A percentile compares a stretch with the other conserved stretches of the same genome.
phyloP scores from a whole-genome alignment of 345 rosid genomes.

The Erucastrum elatum region DNA sequence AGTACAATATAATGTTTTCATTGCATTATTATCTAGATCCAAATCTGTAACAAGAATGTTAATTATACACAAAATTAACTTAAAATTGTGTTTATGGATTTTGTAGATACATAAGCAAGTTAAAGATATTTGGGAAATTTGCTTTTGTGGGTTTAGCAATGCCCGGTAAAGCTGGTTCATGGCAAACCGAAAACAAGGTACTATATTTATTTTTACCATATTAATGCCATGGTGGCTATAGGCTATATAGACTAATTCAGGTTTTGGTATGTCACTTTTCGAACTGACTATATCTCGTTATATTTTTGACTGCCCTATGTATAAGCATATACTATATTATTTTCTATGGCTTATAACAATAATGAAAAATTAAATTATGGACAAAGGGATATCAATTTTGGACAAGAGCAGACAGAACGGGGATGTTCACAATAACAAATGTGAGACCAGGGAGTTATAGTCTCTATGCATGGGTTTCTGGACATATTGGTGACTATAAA shows the following conservation, averaged over 20 bases:
- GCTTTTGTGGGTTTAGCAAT: constrained; percentile 83
- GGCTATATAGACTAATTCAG: neutral
- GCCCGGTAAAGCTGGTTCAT: constrained; percentile 76
- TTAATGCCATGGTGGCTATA: neutral
- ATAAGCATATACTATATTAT: too few species aligned
- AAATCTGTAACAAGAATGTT: neutral
- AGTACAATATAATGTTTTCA: neutral
- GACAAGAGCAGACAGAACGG: constrained; percentile 54
- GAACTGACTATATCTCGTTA: neutral
- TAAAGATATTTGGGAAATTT: constrained; percentile 36
- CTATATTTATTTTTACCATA: neutral
- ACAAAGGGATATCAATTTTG: constrained; percentile 89
- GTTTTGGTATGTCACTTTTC: neutral
- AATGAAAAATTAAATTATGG: neutral
- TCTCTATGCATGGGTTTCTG: constrained; percentile 74
- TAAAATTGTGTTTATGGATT: neutral
- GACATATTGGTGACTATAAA: constrained; percentile 67
- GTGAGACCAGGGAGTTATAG: constrained; percentile 61
- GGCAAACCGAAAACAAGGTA: constrained; percentile 85
- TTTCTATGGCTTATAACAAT: neutral
- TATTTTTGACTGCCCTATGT: too few species aligned
- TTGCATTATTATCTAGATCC: neutral
- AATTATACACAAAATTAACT: neutral
- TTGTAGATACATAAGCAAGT: constrained; percentile 42
- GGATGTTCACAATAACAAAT: constrained; percentile 60